These are phyloP conservation scores for Amanita subjunquillea DNA, from an alignment of 768 basidiomycete genomes.

Conservation along the genomic window DNA sequence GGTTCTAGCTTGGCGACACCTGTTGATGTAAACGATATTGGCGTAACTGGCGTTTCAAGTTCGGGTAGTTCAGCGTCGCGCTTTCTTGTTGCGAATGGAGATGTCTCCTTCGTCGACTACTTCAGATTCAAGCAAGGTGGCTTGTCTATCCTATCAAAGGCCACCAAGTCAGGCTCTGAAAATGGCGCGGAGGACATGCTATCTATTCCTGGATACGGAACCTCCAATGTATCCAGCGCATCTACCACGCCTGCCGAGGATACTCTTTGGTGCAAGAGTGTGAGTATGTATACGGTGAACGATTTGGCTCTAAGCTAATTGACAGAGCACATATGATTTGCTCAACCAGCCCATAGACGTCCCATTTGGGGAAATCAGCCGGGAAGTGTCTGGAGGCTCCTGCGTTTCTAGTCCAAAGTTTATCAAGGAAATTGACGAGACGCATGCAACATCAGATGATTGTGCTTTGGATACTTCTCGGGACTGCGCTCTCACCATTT, in stretches of 20 bases:
- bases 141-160: background rate
- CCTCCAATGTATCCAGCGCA: background rate
- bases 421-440: background rate
- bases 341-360: background rate
- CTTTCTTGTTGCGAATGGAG: background rate
- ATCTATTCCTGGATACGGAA: background rate
- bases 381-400: background rate
- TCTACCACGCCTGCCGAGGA: background rate
- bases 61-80: conserved; percentile 3
- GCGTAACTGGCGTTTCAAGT: conserved; percentile 7
- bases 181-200: background rate
- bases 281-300: background rate
- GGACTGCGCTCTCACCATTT: background rate
- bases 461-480: background rate
- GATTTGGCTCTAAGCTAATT: background rate
- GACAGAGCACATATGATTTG: conserved; percentile 3
- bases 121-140: conserved; percentile 1
- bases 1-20: conserved; percentile 31
- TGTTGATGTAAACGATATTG: conserved; percentile 13
- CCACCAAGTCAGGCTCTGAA: background rate
- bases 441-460: background rate
- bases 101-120: background rate
- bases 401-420: background rate
- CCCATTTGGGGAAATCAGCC: background rate
- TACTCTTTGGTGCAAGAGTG: background rate